phyloP scores from a whole-genome alignment of 495 filamentous ascomycete species.

The Lasiosphaeria ovina region DNA sequence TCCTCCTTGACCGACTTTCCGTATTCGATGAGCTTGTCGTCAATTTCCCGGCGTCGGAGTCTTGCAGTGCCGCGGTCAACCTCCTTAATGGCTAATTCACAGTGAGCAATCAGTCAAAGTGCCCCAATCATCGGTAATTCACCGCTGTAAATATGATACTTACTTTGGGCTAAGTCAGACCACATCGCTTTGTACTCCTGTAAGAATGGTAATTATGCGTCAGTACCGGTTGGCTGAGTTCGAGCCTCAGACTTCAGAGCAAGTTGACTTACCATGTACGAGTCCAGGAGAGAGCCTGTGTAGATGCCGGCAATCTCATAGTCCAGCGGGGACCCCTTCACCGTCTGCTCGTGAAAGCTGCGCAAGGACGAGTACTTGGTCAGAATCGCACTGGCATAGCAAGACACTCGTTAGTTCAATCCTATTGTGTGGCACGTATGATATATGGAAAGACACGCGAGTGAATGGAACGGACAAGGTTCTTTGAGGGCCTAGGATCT shows the following conservation, averaged over 20 bases:
- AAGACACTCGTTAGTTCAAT: background rate
- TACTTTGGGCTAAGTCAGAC: background rate
- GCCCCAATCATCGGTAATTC: too few species aligned
- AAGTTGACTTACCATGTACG: background rate
- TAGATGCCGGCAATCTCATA: conserved; percentile 5
- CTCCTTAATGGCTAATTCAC: background rate
- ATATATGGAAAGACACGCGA: background rate
- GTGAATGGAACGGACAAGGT: background rate
- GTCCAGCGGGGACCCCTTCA: conserved; percentile 3
- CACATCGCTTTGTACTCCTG: conserved; percentile 2
- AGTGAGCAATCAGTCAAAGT: too few species aligned
- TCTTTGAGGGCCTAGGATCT: background rate
- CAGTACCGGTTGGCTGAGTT: too few species aligned
- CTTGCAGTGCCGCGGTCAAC: background rate
- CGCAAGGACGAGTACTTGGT: conserved; percentile 3
- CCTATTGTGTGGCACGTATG: background rate
- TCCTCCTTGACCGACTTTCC: background rate
- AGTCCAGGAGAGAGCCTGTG: background rate
- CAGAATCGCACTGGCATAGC: background rate
- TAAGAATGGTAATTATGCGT: background rate
- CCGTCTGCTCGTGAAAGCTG: conserved; percentile 4
- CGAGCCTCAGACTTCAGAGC: background rate
- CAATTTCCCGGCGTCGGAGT: background rate
- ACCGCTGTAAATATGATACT: background rate
- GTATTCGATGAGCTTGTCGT: conserved; percentile 2